phyloP scores from a whole-genome alignment of 352 stramenopile species.

The Pythium diclinum region DNA sequence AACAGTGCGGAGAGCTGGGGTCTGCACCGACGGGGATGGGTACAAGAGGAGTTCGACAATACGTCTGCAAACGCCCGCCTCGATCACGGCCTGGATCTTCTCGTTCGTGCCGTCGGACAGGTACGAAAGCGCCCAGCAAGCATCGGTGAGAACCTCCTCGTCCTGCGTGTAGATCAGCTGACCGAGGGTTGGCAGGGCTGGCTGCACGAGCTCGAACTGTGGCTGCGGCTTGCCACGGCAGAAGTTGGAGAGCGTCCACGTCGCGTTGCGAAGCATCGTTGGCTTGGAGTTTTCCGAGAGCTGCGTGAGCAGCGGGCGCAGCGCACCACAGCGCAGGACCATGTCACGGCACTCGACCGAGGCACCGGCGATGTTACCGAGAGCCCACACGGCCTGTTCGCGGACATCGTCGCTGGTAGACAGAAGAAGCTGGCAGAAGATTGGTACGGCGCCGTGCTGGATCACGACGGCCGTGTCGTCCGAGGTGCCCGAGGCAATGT shows the following conservation, averaged over 20 bases:
- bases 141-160: conserved; percentile 99
- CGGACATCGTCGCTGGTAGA: conserved; percentile 97
- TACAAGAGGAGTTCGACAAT: conserved; percentile 95
- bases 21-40: conserved; percentile 80
- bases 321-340: conserved; percentile 90
- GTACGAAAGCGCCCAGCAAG: conserved; percentile 99
- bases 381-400: conserved; percentile 96
- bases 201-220: conserved; percentile 81
- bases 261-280: conserved; percentile 98
- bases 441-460: conserved; percentile 94
- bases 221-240: conserved; percentile 89
- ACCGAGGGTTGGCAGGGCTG: conserved; percentile 93
- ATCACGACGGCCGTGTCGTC: conserved; percentile 98
- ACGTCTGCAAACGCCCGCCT: conserved; percentile 94
- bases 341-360: conserved; percentile 95
- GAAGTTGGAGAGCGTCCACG: conserved; percentile 99
- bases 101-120: conserved; percentile 98
- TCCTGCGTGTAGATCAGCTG: conserved; percentile 97
- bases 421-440: conserved; percentile 95
- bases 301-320: conserved; percentile 94
- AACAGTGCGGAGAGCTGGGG: conserved; percentile 81
- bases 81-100: conserved; percentile 99
- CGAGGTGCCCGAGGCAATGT: conserved; percentile 98
- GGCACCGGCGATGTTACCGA: conserved; percentile 99
- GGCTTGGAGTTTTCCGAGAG: conserved; percentile 95